Conservation (phyloP, 306 rosid species). For the Canavalia ensiformis region DNA sequence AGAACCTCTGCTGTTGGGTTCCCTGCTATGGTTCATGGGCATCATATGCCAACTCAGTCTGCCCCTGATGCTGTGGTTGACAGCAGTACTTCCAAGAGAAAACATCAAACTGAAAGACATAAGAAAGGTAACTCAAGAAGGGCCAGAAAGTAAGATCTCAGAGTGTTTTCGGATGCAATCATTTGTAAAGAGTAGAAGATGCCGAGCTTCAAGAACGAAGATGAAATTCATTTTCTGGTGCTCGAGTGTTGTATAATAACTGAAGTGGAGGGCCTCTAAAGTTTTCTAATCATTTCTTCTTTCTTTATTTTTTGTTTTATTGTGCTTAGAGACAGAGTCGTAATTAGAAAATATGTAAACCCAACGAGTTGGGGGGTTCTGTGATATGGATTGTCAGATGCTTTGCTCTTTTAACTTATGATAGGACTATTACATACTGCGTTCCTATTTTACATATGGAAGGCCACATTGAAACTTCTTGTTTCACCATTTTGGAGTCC, state of each 20-base stretch:
- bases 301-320: not conserved
- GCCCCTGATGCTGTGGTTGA: conserved; percentile 53
- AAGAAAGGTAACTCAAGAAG: conserved; percentile 66
- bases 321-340: not conserved
- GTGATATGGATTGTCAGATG: not conserved
- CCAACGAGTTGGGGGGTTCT: conserved; percentile 16
- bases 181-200: conserved; percentile 69
- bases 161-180: conserved; percentile 48
- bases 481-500: not conserved
- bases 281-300: conserved; percentile 17
- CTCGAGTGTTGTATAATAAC: conserved; percentile 23
- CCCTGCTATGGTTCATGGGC: conserved; percentile 98
- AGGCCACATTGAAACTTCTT: not conserved
- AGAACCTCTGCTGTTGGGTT: conserved; percentile 99
- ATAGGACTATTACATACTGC: not conserved
- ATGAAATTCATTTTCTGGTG: conserved; percentile 57
- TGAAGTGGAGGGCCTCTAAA: conserved; percentile 5
- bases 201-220: conserved; percentile 76
- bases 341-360: not conserved
- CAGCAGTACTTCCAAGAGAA: conserved; percentile 55
- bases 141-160: conserved; percentile 54
- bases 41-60: conserved; percentile 71
- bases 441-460: not conserved
- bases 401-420: conserved; percentile 3
- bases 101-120: conserved; percentile 53